These are phyloP conservation scores for Malus hybrid DNA, from an alignment of 331 rosid species.

Conservation along the genomic window DNA sequence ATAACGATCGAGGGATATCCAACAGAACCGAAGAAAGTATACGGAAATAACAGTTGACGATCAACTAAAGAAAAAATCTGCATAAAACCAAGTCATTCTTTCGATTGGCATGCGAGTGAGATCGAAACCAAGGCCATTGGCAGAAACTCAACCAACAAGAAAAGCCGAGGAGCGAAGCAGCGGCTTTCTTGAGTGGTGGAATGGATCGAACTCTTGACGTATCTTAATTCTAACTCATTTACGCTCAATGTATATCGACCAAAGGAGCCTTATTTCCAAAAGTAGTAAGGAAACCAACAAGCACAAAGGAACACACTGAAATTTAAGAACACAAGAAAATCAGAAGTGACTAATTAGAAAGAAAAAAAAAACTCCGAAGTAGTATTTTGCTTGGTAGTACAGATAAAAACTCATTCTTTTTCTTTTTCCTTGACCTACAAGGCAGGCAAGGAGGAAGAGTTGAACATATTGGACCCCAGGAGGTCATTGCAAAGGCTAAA, in stretches of 20 bases:
- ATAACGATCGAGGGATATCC: not conserved
- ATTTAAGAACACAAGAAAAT: not conserved
- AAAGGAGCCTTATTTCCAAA: not conserved
- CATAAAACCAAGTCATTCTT: too few species aligned
- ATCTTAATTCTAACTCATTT: not conserved
- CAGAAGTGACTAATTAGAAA: not conserved
- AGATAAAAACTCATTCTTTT: not conserved
- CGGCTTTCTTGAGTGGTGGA: too few species aligned
- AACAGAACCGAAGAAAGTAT: not conserved
- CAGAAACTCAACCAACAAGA: too few species aligned
- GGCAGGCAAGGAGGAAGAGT: constrained; percentile 37
- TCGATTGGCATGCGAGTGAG: too few species aligned
- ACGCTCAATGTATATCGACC: not conserved
- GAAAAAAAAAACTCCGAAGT: not conserved
- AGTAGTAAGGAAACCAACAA: not conserved
- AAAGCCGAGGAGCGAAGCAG: too few species aligned
- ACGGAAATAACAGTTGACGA: not conserved
- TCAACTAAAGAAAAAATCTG: too few species aligned
- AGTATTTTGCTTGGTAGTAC: constrained; percentile 2
- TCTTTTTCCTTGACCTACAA: constrained; percentile 17
- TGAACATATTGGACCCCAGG: constrained; percentile 37
- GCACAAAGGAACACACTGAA: not conserved
- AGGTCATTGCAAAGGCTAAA: constrained; percentile 62
- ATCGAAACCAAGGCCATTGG: too few species aligned
- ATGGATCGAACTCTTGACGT: too few species aligned